Evolutionary conservation across 257 asterid species (phyloP).

Genomic region (Lycium ferocissimum): DNA sequence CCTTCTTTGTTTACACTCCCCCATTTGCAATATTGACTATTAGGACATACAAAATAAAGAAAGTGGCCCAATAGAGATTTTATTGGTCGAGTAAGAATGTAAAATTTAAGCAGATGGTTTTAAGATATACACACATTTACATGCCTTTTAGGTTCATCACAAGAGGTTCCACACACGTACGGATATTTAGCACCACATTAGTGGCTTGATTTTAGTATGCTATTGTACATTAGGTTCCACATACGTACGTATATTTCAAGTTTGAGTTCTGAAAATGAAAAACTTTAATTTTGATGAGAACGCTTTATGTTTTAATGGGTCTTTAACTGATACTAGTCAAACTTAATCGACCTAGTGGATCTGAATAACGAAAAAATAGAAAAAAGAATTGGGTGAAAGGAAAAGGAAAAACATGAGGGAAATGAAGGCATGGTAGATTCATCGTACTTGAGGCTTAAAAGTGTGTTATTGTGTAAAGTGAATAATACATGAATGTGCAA

Average conservation of each 20-base stretch:
- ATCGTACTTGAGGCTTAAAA: not conserved
- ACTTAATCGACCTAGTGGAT: not conserved
- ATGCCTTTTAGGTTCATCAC: not conserved
- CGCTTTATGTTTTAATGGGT: not conserved
- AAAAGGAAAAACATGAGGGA: not conserved
- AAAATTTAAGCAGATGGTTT: not conserved
- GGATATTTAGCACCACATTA: not conserved
- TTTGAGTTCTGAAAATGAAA: not conserved
- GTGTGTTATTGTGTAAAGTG: not conserved
- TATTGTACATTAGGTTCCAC: too few species aligned
- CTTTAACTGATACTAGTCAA: accelerated
- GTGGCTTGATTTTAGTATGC: too few species aligned
- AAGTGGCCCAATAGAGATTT: too few species aligned
- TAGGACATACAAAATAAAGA: too few species aligned
- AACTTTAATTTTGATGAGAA: not conserved
- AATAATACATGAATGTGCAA: not conserved
- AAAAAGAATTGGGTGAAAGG: not conserved
- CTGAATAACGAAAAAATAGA: not conserved
- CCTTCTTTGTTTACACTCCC: not conserved
- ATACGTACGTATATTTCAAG: not conserved
- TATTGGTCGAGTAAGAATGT: too few species aligned
- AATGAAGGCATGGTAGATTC: not conserved
- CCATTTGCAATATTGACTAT: not conserved
- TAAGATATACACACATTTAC: not conserved
- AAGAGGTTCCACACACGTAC: not conserved